Evolutionary conservation across 106 monocot genomes (phyloP), one percentile per base, ranked within the genome.

Genomic region (Dioscorea dumetorum): DNA sequence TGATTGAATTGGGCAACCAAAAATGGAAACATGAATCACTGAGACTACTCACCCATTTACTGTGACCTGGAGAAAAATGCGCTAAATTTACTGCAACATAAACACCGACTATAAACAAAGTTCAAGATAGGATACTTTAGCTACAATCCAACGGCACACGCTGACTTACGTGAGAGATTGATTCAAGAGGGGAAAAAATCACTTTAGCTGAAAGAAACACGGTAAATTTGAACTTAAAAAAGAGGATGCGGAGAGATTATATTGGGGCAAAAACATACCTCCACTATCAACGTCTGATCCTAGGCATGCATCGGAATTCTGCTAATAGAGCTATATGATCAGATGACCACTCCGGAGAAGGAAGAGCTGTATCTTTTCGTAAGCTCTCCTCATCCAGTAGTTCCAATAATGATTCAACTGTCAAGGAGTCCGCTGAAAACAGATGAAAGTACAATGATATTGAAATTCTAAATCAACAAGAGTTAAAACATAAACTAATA

Each of bases 301-400:
- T 92, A 72, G 88, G 73, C 56, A 73, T 90, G 83, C 92, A 99
- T 67, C 87, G 87, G 73, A 99, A 93, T 74, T 90, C 87, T 50
- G 99, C 93, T 60, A 99, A 75, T 67, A 99, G 93, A 17, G 93
- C 99, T 69, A 99, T 76, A 73, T 99, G 99, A 78, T 99, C 93
- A 50, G 99, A 99, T 28, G 99, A 99, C 90, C 99, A 93, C 73
- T 90, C 92, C 24, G 93, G 93, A 67, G 99, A 99, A 67, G 99
- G 99, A 74, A 99, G 84, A 53, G 99, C 99, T 22, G 99, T 99
- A 61, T 93, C 87, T 71, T 93, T 99, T 35, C 93, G 77, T 70
- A 99, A 81, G 69, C 79, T 83, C 63, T 90, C 90, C 74, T 99
- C 99, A 73, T 93, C 99, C 73, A 99, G 64, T 49, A 99, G 87